Conservation (phyloP, 1,284 basidiomycete genomes). For the Puccinia hordei region DNA sequence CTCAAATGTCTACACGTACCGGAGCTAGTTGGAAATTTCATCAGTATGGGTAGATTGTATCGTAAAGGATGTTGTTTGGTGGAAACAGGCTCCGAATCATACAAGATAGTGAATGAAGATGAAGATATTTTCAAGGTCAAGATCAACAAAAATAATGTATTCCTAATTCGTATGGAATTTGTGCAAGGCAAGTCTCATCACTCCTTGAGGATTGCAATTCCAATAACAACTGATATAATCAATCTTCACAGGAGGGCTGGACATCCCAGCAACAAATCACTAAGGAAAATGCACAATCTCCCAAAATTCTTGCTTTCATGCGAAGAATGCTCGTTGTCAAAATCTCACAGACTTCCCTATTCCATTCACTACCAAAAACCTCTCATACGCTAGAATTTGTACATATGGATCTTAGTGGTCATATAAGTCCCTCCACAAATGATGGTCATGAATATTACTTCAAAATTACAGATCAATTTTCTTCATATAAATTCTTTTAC, state of each 20-base stretch:
- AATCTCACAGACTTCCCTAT: constrained; percentile 9
- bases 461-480: constrained; percentile 7
- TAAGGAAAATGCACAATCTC: neutral
- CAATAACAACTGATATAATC: too few species aligned
- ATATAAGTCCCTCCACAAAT: too few species aligned
- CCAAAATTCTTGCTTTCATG: neutral
- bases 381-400: neutral
- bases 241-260: neutral
- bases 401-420: neutral
- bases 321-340: neutral
- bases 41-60: constrained; percentile 11
- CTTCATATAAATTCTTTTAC: neutral
- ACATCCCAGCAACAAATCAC: neutral
- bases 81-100: too few species aligned
- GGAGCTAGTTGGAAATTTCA: neutral
- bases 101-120: too few species aligned
- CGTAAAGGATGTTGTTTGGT: too few species aligned
- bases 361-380: neutral
- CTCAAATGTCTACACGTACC: neutral
- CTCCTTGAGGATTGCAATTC: neutral
- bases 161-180: neutral
- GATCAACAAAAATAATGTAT: neutral
- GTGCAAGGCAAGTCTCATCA: neutral
- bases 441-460: too few species aligned
- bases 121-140: too few species aligned